Base-by-base conservation (phyloP, 2,329 filamentous ascomycete species). In the Teratosphaeria nubilosa region DNA sequence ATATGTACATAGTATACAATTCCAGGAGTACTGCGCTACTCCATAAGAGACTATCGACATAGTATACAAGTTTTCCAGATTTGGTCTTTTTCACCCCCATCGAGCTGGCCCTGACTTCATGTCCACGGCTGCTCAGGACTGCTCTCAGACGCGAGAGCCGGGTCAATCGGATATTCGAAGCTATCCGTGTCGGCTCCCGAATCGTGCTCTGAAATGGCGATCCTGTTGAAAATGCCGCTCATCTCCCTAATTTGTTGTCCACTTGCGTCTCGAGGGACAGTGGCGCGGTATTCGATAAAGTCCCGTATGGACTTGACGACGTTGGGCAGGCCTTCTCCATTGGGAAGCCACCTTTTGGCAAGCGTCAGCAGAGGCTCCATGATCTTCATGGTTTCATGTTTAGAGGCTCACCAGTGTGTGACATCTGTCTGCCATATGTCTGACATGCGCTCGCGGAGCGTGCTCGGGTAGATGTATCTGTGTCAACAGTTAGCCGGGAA, bases 391-490 rank as follows among this genome's bases (percentile, higher is more conserved):
- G 10, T 7, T n/a, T 9, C 9, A n/a, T 6, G 20, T 48, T 2
- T 48, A 10, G 2, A 6, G 34, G 20, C 41, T 48, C 41, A 48
- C 90, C 91, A 96, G 58, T 86, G 80, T 51, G 83, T 82, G 56
- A 91, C 84, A 22, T 86, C 84, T 14, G 89, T 82, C 60, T 82
- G 78, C 79, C 94, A 96, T 25, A 90, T 72, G 53, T 87, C 81
- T 32, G 88, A 84, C 81, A 97, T 87, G 63, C 86, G 86, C 32
- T 76, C 78, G 59, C 92, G 86, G 66, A 92, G 85, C 13, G 83
- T 82, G 31, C 83, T 77, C 1, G 91, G 87, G 65, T 90, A 91
- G 25, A 96, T 87, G 70, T 95, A 96, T 45, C 92, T 96, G 62
- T 25, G 53, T 55, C 27, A 56, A 20, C 5, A 51, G 5, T 32